Conservation (phyloP, 257 asterid species). For the Solanum ossicruentum region DNA sequence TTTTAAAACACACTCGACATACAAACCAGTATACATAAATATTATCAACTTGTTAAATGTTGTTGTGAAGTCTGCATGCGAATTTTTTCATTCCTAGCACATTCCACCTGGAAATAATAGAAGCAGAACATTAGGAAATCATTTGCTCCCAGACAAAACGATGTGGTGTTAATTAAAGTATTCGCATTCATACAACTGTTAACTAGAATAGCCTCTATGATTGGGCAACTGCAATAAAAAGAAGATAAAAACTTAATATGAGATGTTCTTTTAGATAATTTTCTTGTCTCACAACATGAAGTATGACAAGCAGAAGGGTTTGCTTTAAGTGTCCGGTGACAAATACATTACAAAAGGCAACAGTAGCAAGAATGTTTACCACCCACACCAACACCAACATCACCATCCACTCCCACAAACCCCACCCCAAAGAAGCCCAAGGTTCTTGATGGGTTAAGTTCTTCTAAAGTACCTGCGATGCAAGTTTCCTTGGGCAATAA, state of each 20-base stretch:
- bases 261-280: not conserved
- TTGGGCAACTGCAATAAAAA: not conserved
- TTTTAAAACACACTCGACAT: too few relatives aligned
- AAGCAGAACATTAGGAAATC: not conserved
- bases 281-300: not conserved
- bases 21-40: not conserved
- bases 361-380: not conserved
- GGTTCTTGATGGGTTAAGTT: not conserved
- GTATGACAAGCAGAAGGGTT: not conserved
- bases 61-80: slow-evolving; percentile 8
- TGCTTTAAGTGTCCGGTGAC: not conserved
- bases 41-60: not conserved
- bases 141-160: not conserved
- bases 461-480: not conserved
- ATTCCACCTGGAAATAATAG: slow-evolving; percentile 31
- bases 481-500: not conserved
- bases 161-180: not conserved
- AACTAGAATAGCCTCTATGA: not conserved
- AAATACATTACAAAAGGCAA: not conserved
- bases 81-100: slow-evolving; percentile 29
- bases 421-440: not conserved
- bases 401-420: not conserved
- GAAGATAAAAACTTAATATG: not conserved
- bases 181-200: not conserved
- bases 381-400: not conserved